phyloP scores from a whole-genome alignment of 495 filamentous ascomycete genomes.

The Daldinia vernicosa region DNA sequence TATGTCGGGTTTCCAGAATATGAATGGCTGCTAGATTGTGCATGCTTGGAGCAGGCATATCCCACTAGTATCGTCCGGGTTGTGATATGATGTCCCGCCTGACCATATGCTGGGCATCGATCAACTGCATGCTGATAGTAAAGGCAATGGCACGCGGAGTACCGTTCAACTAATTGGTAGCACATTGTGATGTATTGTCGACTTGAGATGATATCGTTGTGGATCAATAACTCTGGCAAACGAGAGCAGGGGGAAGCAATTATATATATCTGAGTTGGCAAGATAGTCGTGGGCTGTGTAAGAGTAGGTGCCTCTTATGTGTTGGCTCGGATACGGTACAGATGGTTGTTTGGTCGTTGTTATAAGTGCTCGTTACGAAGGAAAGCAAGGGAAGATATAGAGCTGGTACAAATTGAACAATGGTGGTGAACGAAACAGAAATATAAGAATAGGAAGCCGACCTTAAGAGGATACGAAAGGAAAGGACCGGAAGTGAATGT shows the following conservation, averaged over 20 bases:
- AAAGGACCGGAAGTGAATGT: constrained; percentile 45
- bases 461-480: constrained; percentile 41
- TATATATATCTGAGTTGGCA: constrained; percentile 25
- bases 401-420: constrained; percentile 16
- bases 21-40: constrained; percentile 46
- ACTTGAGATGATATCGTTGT: constrained; percentile 14
- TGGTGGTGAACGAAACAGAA: constrained; percentile 33
- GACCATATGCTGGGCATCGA: constrained; percentile 74
- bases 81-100: constrained; percentile 73
- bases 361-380: constrained; percentile 27
- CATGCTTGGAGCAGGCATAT: constrained; percentile 75
- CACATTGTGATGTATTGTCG: constrained; percentile 65
- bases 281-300: constrained; percentile 13
- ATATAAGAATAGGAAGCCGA: constrained; percentile 42
- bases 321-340: constrained; percentile 23
- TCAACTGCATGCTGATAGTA: constrained; percentile 84
- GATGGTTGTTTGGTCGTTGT: constrained; percentile 5
- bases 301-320: constrained; percentile 18
- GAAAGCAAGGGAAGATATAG: constrained; percentile 35
- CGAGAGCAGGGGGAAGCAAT: constrained; percentile 18
- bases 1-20: constrained; percentile 47
- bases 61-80: constrained; percentile 82
- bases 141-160: constrained; percentile 80
- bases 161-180: constrained; percentile 75
- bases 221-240: constrained; percentile 33